Conservation (phyloP, 83 land plant species). For the Picea abies region DNA sequence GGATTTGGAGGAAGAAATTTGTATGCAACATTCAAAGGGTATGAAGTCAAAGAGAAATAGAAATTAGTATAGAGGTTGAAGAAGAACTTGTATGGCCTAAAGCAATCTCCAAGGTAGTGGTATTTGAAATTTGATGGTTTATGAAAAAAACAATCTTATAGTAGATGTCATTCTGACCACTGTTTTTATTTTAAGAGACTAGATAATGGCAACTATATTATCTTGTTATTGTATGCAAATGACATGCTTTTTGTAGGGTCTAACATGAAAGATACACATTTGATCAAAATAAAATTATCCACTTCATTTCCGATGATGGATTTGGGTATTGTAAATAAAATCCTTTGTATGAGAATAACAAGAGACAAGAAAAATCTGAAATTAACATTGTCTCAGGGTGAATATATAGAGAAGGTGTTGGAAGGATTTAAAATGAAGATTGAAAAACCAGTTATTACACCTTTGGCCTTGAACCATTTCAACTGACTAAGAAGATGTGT, state of each 20-base stretch:
- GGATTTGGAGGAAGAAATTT: constrained; percentile 13
- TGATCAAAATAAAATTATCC: background rate
- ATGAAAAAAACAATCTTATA: background rate
- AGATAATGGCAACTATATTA: constrained; percentile 12
- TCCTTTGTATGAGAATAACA: background rate
- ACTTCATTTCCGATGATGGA: background rate
- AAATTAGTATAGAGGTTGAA: constrained; percentile 16
- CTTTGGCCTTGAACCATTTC: background rate
- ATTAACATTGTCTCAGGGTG: constrained; percentile 15
- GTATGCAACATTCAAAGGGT: constrained; percentile 17
- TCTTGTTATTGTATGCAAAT: background rate
- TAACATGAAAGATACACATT: background rate
- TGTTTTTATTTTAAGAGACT: constrained; percentile 12
- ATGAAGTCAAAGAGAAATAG: constrained; percentile 19
- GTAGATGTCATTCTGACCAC: background rate
- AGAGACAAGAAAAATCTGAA: background rate
- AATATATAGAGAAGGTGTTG: constrained; percentile 17
- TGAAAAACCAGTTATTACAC: constrained; percentile 7
- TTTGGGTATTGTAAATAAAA: constrained; percentile 5
- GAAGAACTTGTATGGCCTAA: constrained; percentile 22
- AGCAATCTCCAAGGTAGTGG: constrained; percentile 21
- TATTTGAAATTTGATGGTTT: constrained; percentile 16
- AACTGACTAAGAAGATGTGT: background rate
- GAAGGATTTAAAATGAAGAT: constrained; percentile 13
- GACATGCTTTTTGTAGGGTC: constrained; percentile 10